These are phyloP conservation scores for Omphalotus guepiniiformis DNA, from an alignment of 768 basidiomycete genomes.

Conservation along the genomic window DNA sequence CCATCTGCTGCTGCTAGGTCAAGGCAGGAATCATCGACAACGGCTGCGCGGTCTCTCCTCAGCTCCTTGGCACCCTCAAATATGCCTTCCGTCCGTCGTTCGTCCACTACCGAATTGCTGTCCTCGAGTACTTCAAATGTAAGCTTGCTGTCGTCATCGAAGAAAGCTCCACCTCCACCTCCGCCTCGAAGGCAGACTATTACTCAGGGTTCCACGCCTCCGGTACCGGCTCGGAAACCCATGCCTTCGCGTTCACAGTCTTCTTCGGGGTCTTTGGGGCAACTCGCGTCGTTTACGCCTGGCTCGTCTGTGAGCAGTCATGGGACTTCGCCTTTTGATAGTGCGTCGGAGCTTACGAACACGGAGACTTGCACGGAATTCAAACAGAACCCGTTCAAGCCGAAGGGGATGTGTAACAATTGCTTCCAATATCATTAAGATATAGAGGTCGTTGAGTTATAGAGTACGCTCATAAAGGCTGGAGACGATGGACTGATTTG, in stretches of 20 bases:
- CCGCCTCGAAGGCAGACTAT: conserved; percentile 50
- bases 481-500: neutral
- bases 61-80: neutral
- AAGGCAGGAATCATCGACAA: conserved; percentile 2
- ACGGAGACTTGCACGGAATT: conserved; percentile 42
- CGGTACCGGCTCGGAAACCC: conserved; percentile 43
- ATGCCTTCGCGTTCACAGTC: conserved; percentile 15
- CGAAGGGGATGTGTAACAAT: conserved; percentile 59
- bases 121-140: neutral
- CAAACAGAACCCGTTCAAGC: conserved; percentile 65
- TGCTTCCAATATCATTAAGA: conserved; percentile 53
- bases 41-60: conserved; percentile 1
- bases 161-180: conserved; percentile 60
- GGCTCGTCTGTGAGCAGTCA: conserved; percentile 32
- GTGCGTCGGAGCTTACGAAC: conserved; percentile 42
- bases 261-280: conserved; percentile 1
- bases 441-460: too few species aligned
- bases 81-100: conserved; percentile 10
- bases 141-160: too few species aligned
- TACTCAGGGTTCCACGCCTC: conserved; percentile 33
- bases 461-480: too few species aligned
- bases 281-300: conserved; percentile 12
- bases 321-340: conserved; percentile 60
- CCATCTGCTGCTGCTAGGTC: neutral
- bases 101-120: conserved; percentile 12